Conservation (phyloP, 768 basidiomycete genomes). For the Lactarius hatsudake region DNA sequence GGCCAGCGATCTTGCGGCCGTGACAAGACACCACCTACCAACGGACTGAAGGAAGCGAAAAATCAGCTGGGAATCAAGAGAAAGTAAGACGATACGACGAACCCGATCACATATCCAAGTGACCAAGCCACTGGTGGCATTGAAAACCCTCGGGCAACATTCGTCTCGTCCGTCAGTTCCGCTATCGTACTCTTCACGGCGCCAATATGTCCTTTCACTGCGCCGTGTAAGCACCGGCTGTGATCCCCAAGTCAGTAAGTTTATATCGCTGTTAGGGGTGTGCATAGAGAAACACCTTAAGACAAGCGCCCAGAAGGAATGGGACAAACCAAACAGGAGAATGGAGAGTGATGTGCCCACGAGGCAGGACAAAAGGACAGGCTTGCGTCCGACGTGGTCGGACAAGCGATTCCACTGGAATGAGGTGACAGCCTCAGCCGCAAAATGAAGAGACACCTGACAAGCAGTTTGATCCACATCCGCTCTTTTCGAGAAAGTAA, state of each 20-base stretch:
- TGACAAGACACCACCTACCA: slow-evolving; percentile 28
- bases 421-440: not conserved
- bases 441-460: not conserved
- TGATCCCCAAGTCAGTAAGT: not conserved
- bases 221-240: not conserved
- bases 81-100: not conserved
- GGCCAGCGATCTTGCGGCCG: slow-evolving; percentile 28
- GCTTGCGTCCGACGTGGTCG: not conserved
- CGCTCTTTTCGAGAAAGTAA: not conserved
- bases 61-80: not conserved
- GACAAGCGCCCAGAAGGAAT: not conserved
- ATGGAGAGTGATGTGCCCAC: not conserved
- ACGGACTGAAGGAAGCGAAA: slow-evolving; percentile 8
- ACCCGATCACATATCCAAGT: slow-evolving; percentile 16
- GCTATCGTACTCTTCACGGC: not conserved
- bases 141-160: not conserved
- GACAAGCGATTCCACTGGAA: not conserved
- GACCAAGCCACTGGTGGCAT: not conserved
- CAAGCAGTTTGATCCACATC: not conserved
- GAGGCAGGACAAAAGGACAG: not conserved
- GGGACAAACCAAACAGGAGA: not conserved
- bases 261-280: not conserved
- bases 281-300: not conserved
- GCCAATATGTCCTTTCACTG: not conserved
- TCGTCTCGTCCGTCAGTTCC: not conserved